phyloP scores from a whole-genome alignment of 805 yeast genomes.

The Saturnispora kantuleensis region DNA sequence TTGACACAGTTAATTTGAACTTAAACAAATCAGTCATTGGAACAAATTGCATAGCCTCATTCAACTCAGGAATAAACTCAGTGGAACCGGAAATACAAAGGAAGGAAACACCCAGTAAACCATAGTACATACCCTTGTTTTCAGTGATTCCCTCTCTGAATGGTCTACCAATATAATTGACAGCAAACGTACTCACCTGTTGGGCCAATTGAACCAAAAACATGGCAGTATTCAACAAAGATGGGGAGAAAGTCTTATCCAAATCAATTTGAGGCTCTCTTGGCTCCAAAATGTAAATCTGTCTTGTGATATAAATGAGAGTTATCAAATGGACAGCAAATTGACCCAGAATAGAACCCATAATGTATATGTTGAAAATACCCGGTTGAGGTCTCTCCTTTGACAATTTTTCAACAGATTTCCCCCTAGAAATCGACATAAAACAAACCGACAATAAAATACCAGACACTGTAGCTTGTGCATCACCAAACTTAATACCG shows the following conservation, averaged over 20 bases:
- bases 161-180: conserved; percentile 94
- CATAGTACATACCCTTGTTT: conserved; percentile 96
- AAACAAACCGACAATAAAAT: conserved; percentile 86
- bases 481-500: conserved; percentile 97
- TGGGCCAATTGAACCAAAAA: conserved; percentile 90
- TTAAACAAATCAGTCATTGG: conserved; percentile 73
- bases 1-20: conserved; percentile 59
- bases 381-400: conserved; percentile 97
- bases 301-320: conserved; percentile 70
- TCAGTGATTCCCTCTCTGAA: conserved; percentile 84
- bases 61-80: conserved; percentile 88
- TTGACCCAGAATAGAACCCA: conserved; percentile 96
- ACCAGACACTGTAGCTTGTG: conserved; percentile 96
- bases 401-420: conserved; percentile 78
- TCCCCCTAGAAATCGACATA: conserved; percentile 89
- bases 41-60: conserved; percentile 85
- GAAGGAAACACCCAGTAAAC: conserved; percentile 81
- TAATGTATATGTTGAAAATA: conserved; percentile 86
- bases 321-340: conserved; percentile 86
- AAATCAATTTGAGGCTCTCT: conserved; percentile 83
- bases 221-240: conserved; percentile 91
- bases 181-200: conserved; percentile 96
- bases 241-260: conserved; percentile 81
- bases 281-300: conserved; percentile 84
- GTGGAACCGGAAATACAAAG: conserved; percentile 88